A percentile compares a stretch with the other conserved stretches of the same genome.
Evolutionary conservation across 2,329 filamentous ascomycete genomes (phyloP).

Genomic region (Aspergillus sp.): DNA sequence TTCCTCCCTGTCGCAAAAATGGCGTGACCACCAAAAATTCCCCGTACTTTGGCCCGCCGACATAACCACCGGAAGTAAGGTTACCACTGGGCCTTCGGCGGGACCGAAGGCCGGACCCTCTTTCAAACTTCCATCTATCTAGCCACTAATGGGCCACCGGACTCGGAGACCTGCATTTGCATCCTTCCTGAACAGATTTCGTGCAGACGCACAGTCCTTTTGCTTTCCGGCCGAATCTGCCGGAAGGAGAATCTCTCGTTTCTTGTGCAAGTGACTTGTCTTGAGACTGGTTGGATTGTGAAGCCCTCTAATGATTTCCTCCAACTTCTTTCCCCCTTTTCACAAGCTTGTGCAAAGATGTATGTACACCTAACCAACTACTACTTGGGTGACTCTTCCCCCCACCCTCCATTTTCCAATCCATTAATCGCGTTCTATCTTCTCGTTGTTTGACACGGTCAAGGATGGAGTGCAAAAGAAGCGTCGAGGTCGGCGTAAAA

Average conservation of each 20-base stretch:
- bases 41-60: not conserved
- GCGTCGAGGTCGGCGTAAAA: slow-evolving; percentile 11
- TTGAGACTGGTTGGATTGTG: not conserved
- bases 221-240: not conserved
- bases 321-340: not conserved
- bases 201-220: slow-evolving; percentile 1
- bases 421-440: not conserved
- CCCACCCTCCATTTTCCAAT: not conserved
- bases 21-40: not conserved
- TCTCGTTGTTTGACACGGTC: not conserved
- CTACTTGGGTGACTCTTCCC: slow-evolving; percentile 1
- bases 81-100: not conserved
- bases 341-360: not conserved
- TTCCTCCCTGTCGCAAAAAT: not conserved
- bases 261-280: not conserved
- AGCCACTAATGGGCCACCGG: not conserved
- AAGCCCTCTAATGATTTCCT: not conserved
- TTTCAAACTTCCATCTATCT: not conserved
- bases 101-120: not conserved
- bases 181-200: not conserved
- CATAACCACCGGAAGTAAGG: not conserved
- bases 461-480: slow-evolving; percentile 1
- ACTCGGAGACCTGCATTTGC: slow-evolving; percentile 4
- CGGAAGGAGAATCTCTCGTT: not conserved
- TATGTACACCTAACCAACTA: not conserved